phyloP scores from a whole-genome alignment of 768 basidiomycete species.

The Termitomyces sp. region DNA sequence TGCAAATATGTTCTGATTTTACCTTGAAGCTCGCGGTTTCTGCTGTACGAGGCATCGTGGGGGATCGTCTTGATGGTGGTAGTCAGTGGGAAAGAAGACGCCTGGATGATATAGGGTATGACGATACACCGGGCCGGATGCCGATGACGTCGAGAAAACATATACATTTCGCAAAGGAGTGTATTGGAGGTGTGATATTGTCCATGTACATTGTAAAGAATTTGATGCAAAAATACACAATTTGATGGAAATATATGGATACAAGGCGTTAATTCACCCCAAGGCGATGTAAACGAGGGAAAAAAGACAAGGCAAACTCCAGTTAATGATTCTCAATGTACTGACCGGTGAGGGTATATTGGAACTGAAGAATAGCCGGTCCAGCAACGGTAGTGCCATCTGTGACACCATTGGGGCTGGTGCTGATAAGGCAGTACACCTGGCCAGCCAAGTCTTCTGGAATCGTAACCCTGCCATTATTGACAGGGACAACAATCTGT shows the following conservation, averaged over 20 bases:
- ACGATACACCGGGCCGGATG: neutral
- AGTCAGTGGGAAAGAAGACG: conserved; percentile 1
- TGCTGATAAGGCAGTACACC: conserved; percentile 8
- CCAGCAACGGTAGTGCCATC: conserved; percentile 11
- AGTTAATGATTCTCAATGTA: neutral
- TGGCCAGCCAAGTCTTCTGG: conserved; percentile 6
- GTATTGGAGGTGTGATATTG: neutral
- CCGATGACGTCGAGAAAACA: neutral
- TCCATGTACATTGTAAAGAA: neutral
- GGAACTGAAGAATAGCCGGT: conserved; percentile 8
- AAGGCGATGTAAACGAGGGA: neutral
- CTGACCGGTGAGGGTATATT: conserved; percentile 1
- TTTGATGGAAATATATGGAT: neutral
- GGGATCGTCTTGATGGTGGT: conserved; percentile 12
- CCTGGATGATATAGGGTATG: neutral
- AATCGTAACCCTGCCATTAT: conserved; percentile 5
- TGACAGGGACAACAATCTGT: conserved; percentile 5
- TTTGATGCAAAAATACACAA: neutral
- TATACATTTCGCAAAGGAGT: too few species aligned
- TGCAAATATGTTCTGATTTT: neutral
- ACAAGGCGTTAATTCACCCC: neutral
- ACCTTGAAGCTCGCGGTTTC: conserved; percentile 54
- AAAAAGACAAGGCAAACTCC: too few species aligned
- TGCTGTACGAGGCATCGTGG: conserved; percentile 55
- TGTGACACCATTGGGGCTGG: conserved; percentile 3